These are phyloP conservation scores for Echites panduratus DNA, from an alignment of 257 asterid genomes.

Conservation along the genomic window DNA sequence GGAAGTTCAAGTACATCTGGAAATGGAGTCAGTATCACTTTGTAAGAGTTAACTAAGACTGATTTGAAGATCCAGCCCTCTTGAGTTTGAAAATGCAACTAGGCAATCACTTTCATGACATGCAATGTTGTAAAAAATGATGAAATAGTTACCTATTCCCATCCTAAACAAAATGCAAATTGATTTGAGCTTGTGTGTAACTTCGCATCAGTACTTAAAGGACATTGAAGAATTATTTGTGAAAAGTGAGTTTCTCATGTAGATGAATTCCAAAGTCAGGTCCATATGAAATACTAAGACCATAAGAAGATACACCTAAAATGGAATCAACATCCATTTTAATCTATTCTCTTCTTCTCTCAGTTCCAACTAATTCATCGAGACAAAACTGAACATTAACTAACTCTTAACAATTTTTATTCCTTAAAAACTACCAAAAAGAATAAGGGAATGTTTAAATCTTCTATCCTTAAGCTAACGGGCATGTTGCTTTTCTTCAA, in stretches of 20 bases:
- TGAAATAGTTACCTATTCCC: neutral
- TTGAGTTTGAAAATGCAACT: neutral
- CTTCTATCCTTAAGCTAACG: neutral
- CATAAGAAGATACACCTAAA: neutral
- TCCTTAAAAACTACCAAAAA: neutral
- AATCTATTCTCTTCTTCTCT: neutral
- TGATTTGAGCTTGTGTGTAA: neutral
- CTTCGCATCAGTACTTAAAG: neutral
- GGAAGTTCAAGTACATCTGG: neutral
- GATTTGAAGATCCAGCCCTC: neutral
- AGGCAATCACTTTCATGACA: neutral
- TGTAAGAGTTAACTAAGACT: neutral
- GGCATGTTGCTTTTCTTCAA: neutral
- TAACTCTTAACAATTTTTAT: neutral
- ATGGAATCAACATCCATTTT: neutral
- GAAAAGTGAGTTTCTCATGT: neutral
- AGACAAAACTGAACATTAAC: neutral
- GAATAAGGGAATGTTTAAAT: neutral
- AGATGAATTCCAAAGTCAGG: neutral
- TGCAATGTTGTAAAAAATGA: neutral
- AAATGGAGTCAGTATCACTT: neutral
- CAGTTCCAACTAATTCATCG: neutral
- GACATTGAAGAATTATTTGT: neutral
- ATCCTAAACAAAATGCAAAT: neutral
- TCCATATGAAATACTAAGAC: neutral